These are phyloP conservation scores for Saccharomycopsis javanensis DNA, from an alignment of 805 yeast species.

Conservation along the genomic window DNA sequence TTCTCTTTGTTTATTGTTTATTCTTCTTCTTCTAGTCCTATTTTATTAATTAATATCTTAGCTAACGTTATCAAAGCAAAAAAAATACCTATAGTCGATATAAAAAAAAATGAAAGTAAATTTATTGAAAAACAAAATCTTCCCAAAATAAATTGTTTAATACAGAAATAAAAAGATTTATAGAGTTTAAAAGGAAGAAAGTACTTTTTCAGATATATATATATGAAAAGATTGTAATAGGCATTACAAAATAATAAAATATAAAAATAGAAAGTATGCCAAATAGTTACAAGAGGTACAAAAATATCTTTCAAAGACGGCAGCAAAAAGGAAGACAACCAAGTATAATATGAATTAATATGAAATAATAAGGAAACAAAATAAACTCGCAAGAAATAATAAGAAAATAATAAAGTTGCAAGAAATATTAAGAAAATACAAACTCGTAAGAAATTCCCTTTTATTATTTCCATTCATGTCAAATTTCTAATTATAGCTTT, in stretches of 20 bases:
- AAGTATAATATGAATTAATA: neutral
- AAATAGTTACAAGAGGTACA: too few relatives aligned
- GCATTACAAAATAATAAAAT: neutral
- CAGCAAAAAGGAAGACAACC: neutral
- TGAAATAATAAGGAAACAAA: neutral
- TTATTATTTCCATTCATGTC: neutral
- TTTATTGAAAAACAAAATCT: neutral
- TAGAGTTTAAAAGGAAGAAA: too few relatives aligned
- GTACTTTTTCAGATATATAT: neutral
- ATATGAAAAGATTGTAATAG: neutral
- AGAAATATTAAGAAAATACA: too few relatives aligned
- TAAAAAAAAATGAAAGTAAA: neutral
- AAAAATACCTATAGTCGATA: too few relatives aligned
- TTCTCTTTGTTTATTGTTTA: too few relatives aligned
- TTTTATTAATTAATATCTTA: too few relatives aligned
- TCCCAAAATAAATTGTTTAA: too few relatives aligned
- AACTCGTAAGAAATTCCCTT: neutral
- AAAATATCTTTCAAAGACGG: neutral
- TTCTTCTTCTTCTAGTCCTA: too few relatives aligned
- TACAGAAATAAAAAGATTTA: too few relatives aligned
- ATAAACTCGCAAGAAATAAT: too few relatives aligned
- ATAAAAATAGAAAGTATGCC: neutral
- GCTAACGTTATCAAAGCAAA: too few relatives aligned
- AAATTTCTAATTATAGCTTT: neutral
- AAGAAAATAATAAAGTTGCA: too few relatives aligned